Percentiles rank a stretch among this genome's conserved stretches.
These are phyloP conservation scores for Whalleya microplaca DNA, from an alignment of 2,329 filamentous ascomycete species.

Conservation along the genomic window DNA sequence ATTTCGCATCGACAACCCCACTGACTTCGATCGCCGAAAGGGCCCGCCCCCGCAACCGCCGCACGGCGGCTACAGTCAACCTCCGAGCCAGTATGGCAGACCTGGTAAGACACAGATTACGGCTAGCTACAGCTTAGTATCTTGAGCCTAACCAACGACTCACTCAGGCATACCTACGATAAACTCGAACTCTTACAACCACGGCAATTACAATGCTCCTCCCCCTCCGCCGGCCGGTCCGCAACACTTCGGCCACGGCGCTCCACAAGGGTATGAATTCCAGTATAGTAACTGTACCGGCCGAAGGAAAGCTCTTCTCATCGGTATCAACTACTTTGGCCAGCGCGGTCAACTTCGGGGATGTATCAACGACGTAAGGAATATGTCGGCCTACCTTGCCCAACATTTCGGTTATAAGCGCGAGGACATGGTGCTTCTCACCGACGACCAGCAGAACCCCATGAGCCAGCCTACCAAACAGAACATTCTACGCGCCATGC, in stretches of 20 bases:
- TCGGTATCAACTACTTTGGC: constrained; percentile 96
- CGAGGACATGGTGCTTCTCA: constrained; percentile 96
- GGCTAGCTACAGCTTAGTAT: constrained; percentile 13
- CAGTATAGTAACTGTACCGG: constrained; percentile 93
- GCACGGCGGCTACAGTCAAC: constrained; percentile 47
- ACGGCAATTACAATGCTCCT: constrained; percentile 62
- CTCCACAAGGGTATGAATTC: constrained; percentile 79
- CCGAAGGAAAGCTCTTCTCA: constrained; percentile 83
- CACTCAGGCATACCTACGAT: constrained; percentile 43
- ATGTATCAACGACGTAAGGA: constrained; percentile 97
- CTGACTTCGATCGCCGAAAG: constrained; percentile 32
- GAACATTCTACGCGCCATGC: constrained; percentile 94
- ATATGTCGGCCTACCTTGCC: constrained; percentile 91
- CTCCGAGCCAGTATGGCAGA: constrained; percentile 51
- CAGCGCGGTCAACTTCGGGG: constrained; percentile 88
- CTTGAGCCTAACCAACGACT: constrained; percentile 10
- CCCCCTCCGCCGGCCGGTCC: constrained; percentile 68
- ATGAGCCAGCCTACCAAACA: constrained; percentile 97
- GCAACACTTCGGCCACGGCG: constrained; percentile 78
- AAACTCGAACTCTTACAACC: constrained; percentile 58
- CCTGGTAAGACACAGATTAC: constrained; percentile 45
- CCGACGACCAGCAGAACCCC: constrained; percentile 94
- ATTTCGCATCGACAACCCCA: constrained; percentile 7
- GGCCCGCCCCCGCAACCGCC: constrained; percentile 44
- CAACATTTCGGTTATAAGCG: constrained; percentile 89